Evolutionary conservation across 345 rosid species (phyloP).

Genomic region (Ceriops tagal): DNA sequence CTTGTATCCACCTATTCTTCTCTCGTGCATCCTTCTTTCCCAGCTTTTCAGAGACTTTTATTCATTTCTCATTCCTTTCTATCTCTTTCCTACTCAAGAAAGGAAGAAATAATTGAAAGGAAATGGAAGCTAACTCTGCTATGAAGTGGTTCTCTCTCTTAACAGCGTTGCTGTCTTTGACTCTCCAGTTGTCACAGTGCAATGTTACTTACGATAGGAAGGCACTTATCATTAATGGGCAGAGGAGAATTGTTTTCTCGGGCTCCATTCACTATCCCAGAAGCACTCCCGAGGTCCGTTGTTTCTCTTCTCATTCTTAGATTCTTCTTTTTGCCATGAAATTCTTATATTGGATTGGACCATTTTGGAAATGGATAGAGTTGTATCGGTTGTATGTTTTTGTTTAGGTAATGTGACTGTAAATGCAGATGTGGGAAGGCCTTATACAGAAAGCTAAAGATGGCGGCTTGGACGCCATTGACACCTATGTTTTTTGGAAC

Average conservation of each 20-base stretch:
- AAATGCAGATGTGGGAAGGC: constrained; percentile 34
- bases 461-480: constrained; percentile 28
- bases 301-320: neutral
- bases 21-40: neutral
- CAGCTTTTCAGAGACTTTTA: constrained; percentile 13
- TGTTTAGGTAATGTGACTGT: neutral
- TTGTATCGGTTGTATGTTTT: no score
- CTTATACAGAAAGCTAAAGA: constrained; percentile 33
- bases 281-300: constrained; percentile 49
- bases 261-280: constrained; percentile 75
- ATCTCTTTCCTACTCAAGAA: neutral
- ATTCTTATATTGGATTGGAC: neutral
- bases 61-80: constrained; percentile 6
- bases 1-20: neutral
- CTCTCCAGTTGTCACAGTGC: constrained; percentile 26
- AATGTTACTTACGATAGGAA: constrained; percentile 47
- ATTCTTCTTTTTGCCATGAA: neutral
- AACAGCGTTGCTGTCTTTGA: constrained; percentile 15
- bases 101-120: neutral
- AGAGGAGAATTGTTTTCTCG: constrained; percentile 54
- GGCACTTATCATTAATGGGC: constrained; percentile 54
- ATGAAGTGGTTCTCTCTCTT: constrained; percentile 29
- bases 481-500: constrained; percentile 32
- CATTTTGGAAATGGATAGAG: no score
- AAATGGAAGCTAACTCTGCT: constrained; percentile 38